Conservation (phyloP, 192 early-diverging fungal genomes). For the Linnemannia exigua region DNA sequence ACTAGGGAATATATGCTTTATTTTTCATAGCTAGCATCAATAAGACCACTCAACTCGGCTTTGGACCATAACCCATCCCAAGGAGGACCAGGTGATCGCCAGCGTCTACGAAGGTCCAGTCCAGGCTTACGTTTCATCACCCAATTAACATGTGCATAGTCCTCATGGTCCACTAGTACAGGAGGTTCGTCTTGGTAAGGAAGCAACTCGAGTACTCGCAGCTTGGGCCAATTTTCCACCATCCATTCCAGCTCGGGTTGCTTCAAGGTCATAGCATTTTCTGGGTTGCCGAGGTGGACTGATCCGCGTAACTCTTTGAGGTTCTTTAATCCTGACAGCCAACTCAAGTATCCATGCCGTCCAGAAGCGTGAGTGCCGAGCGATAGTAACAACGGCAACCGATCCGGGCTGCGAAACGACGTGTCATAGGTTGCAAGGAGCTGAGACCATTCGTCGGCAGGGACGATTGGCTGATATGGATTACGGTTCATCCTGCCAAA, state of each 20-base stretch:
- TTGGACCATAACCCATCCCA: neutral
- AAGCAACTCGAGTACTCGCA: neutral
- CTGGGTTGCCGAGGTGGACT: neutral
- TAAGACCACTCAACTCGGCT: neutral
- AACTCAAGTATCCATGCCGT: neutral
- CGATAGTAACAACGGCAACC: neutral
- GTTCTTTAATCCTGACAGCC: neutral
- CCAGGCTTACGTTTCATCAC: neutral
- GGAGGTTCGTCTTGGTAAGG: neutral
- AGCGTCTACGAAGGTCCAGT: neutral
- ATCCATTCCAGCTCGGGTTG: neutral
- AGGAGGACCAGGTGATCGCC: neutral
- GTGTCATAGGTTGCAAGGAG: neutral
- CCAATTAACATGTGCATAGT: neutral
- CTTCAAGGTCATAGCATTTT: neutral
- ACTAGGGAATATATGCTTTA: too few species aligned
- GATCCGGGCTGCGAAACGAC: neutral
- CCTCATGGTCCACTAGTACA: neutral
- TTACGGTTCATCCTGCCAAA: neutral
- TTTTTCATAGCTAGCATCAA: neutral
- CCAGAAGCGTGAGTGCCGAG: neutral
- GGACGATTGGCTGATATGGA: neutral
- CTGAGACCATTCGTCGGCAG: neutral
- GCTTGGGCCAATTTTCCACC: neutral
- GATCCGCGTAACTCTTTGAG: neutral